Evolutionary conservation across 768 basidiomycete species (phyloP), one percentile per base, ranked within the genome.

Genomic region (Pleurotus eryngii): DNA sequence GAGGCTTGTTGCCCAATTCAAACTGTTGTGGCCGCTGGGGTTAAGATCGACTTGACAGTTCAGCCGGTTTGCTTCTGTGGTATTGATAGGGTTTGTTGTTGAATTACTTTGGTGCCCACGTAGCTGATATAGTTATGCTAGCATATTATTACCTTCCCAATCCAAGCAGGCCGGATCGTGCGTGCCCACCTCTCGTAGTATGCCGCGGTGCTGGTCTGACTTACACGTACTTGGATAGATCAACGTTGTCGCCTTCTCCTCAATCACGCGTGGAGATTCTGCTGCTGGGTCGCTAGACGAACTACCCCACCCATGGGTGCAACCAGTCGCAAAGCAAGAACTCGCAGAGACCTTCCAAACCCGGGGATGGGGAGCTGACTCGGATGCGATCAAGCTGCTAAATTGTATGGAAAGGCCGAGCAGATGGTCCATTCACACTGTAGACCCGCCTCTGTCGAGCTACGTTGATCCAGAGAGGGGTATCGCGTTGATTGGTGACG

Each of bases 61-160:
- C 70, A 72, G 17, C 74, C 80, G 3, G 55, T 73, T 12, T 74
- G 72, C 59, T 81, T 79, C 65, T 60, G 78, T 38, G 82, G 81
- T 0, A 62, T 70, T 17, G 70, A 76, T 53, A 80, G 78, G 70
- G 83, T 81, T 47, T 49, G 68, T 59, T 12, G 15, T 45, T 15
- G n/a, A 45, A 9, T 22, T n/a, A 12, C n/a, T 56, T 22, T n/a
- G 7, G 20, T 17, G 5, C 15, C 46, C 14, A 12, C 24, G 9
- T 49, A 4, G 17, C 35, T 20, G n/a, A 15, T 0, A 22, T 30
- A 49, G 27, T 15, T 14, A 56, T 56, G 24, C 4, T 58, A 84
- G 83, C 82, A 85, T 61, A 67, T 84, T 27, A 77, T 85, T 38
- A 73, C 76, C 0, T 82, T 79, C 61, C 78, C 82, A 0, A 77